Evolutionary conservation across 73 alveolate species (phyloP), one percentile per base, ranked within the genome.

Genomic region (Effrenium voratum): DNA sequence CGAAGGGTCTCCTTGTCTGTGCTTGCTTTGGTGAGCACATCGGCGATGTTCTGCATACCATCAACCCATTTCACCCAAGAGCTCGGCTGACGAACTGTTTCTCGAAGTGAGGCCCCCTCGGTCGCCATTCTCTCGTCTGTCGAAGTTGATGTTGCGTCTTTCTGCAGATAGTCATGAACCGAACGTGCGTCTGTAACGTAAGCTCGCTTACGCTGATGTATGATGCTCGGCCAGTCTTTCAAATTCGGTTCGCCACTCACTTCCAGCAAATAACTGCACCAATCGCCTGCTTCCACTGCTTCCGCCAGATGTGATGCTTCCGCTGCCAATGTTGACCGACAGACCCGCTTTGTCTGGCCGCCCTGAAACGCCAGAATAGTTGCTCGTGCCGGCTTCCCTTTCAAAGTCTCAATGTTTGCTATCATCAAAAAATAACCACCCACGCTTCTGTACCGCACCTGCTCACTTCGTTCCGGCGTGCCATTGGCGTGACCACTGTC

Each of bases 401-500:
- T 12, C 44, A 68, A 2, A 19, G 26, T 34, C 2, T 32, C 80
- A 0, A 15, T 28, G 44, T 68, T 68, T 22, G 80, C 80, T 34
- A 68, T 28, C 80, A 68, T 1, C 19, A 32, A 15, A 34, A 68
- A 68, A 2, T 2, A 68, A 12, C 80, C 80, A 0, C 80, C 80
- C 36, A 68, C 80, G 2, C 45, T 2, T 1, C 80, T 28, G 44
- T 68, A 68, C 41, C 80, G 41, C 5, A 68, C 26, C 45, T 30
- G 12, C 5, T 68, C 80, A 2, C 26, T 34, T 19, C 26, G 36
- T 36, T 68, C 80, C 44, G 80, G 45, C 2, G 80, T 68, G 16
- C 80, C 80, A 32, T 73, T n/a, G 84, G 84, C 84, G 36, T 73
- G 84, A 0, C 52, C 84, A 1, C 55, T 36, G 34, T 73, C 84